Evolutionary conservation across 2,329 filamentous ascomycete genomes (phyloP).

Genomic region (Emmonsiellopsis sp.): DNA sequence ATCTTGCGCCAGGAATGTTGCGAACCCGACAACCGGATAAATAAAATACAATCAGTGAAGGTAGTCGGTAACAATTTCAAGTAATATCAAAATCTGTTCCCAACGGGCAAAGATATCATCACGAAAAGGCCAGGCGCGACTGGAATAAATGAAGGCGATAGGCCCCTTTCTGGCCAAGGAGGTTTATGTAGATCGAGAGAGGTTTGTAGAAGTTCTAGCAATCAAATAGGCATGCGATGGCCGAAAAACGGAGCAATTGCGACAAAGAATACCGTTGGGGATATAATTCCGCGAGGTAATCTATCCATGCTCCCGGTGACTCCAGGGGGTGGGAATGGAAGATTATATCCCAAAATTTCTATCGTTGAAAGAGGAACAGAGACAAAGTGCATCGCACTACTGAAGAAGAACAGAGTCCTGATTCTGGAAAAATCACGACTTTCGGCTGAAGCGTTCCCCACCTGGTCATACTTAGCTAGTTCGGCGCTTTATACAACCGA

Average conservation of each 20-base stretch:
- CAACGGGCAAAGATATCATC: background rate
- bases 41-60: background rate
- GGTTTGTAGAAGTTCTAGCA: background rate
- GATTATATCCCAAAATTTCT: too few species aligned
- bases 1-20: background rate
- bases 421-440: background rate
- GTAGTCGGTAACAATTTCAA: too few species aligned
- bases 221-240: background rate
- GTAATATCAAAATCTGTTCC: too few species aligned
- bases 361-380: too few species aligned
- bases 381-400: too few species aligned
- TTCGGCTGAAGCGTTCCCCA: background rate
- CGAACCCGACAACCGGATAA: background rate
- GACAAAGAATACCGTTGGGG: background rate
- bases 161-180: background rate
- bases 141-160: background rate
- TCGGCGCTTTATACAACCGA: too few species aligned
- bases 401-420: too few species aligned
- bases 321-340: too few species aligned
- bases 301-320: too few species aligned
- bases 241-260: background rate
- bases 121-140: background rate
- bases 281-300: too few species aligned
- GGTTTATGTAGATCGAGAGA: background rate
- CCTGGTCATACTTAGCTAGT: background rate